A percentile compares a stretch with the other conserved stretches of the same genome.
phyloP scores from a whole-genome alignment of 176 grass and related monocot species.

The Zea luxurians region DNA sequence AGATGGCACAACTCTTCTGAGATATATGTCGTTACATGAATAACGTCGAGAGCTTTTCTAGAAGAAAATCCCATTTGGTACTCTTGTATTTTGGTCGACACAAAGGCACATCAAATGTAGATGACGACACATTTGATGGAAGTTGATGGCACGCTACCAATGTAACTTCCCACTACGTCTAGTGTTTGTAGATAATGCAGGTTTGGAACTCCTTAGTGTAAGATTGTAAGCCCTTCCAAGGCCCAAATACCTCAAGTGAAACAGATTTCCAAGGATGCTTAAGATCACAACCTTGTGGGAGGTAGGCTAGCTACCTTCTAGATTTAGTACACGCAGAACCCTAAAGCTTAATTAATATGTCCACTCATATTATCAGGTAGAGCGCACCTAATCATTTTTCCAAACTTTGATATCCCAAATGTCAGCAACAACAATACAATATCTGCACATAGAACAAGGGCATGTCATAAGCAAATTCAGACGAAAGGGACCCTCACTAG shows the following conservation, averaged over 20 bases:
- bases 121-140: no score
- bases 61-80: not conserved
- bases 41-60: not conserved
- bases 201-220: not conserved
- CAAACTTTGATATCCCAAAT: no score
- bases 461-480: no score
- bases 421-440: no score
- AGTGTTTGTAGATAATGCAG: not conserved
- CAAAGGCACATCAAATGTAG: not conserved
- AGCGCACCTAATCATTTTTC: no score
- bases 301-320: no score
- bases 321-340: not conserved
- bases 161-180: not conserved
- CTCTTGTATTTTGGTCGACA: fast-evolving
- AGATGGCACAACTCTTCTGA: not conserved
- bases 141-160: not conserved
- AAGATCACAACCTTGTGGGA: not conserved
- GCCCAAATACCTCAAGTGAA: not conserved
- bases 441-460: no score
- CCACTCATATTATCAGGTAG: no score
- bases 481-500: no score
- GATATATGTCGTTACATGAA: fast-evolving
- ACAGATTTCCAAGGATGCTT: not conserved
- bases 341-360: no score
- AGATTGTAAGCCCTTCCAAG: no score